Evolutionary conservation across 352 stramenopile species (phyloP).

Genomic region (Globisporangium yorkense): DNA sequence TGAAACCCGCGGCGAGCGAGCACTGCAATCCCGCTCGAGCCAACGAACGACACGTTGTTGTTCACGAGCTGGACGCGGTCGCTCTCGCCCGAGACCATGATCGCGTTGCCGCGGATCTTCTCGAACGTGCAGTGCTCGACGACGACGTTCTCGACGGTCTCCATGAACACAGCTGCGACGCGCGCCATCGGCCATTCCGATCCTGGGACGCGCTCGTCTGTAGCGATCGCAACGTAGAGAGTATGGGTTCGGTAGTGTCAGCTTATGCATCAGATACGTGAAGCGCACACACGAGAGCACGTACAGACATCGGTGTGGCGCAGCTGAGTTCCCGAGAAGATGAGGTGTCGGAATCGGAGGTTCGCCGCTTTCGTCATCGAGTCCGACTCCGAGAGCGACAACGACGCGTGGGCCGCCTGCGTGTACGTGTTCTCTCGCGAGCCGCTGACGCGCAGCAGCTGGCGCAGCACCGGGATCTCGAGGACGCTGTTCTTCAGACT

Average conservation of each 20-base stretch:
- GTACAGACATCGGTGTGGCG: constrained; percentile 57
- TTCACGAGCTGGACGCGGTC: constrained; percentile 39
- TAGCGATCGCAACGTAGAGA: too few relatives aligned
- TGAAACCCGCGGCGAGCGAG: constrained; percentile 25
- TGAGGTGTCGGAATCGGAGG: constrained; percentile 51
- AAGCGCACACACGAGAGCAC: constrained; percentile 4
- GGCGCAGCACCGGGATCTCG: constrained; percentile 52
- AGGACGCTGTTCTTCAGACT: constrained; percentile 24
- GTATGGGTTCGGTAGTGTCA: background rate
- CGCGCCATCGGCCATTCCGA: constrained; percentile 51
- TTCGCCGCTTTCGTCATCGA: constrained; percentile 28
- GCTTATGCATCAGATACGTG: too few relatives aligned
- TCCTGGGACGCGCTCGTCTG: constrained; percentile 35
- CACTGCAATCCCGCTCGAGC: constrained; percentile 41
- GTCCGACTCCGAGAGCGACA: constrained; percentile 35
- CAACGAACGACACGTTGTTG: constrained; percentile 72
- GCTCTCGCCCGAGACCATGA: constrained; percentile 59
- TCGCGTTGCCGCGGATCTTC: constrained; percentile 65
- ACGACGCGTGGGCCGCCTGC: constrained; percentile 32
- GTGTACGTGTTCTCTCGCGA: constrained; percentile 48
- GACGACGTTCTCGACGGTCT: constrained; percentile 39
- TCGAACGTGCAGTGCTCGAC: constrained; percentile 60
- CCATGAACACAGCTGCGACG: constrained; percentile 55
- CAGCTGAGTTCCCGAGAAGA: constrained; percentile 57
- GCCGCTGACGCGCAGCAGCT: constrained; percentile 58